These are phyloP conservation scores for Pneumocystis canis DNA, from an alignment of 1,139 yeast species.

Conservation along the genomic window DNA sequence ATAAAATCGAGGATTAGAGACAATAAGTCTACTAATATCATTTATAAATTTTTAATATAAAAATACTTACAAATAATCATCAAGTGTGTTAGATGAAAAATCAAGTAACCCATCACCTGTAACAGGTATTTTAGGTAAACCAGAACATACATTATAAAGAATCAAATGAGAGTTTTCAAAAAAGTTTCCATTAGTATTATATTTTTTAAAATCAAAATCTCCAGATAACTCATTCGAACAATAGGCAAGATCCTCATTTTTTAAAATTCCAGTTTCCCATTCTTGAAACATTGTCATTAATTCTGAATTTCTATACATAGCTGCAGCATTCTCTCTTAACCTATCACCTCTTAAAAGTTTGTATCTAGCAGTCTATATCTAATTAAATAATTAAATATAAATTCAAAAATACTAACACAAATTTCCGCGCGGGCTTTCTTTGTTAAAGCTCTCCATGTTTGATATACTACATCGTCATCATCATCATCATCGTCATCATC, in stretches of 20 bases:
- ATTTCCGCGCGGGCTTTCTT: slow-evolving; percentile 3
- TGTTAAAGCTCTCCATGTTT: slow-evolving; percentile 5
- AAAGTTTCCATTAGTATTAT: neutral
- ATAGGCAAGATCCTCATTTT: neutral
- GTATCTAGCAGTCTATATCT: slow-evolving; percentile 2
- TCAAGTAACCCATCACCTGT: slow-evolving; percentile 13
- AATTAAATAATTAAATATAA: neutral
- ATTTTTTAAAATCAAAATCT: neutral
- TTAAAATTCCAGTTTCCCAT: slow-evolving; percentile 1
- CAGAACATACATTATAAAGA: slow-evolving; percentile 75
- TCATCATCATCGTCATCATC: slow-evolving; percentile 18
- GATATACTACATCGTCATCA: slow-evolving; percentile 11
- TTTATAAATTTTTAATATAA: neutral
- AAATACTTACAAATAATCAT: slow-evolving; percentile 2
- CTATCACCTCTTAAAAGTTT: slow-evolving; percentile 2
- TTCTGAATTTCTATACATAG: slow-evolving; percentile 2
- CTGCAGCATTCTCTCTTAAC: slow-evolving; percentile 6
- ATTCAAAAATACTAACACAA: slow-evolving; percentile 9
- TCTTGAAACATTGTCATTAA: slow-evolving; percentile 4
- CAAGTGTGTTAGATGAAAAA: neutral
- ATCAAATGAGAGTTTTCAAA: slow-evolving; percentile 51
- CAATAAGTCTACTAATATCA: slow-evolving; percentile 1
- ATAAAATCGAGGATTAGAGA: slow-evolving; percentile 14
- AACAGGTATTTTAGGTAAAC: slow-evolving; percentile 51
- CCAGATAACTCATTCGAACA: neutral